Conservation (phyloP, 169 alveolate genomes). For the Babesia gibsoni region DNA sequence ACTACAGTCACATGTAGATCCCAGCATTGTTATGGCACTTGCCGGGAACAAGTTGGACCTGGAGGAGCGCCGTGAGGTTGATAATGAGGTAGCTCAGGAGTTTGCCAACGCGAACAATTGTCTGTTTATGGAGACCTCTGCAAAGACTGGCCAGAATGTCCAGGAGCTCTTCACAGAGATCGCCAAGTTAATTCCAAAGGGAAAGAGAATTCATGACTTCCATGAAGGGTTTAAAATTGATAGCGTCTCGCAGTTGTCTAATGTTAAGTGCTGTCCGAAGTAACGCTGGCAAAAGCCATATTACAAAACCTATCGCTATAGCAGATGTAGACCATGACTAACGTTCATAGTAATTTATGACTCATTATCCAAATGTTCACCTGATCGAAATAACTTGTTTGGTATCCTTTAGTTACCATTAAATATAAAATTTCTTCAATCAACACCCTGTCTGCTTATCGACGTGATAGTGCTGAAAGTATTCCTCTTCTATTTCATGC, state of each 20-base stretch:
- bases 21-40: conserved; percentile 79
- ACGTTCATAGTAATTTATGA: too few species aligned
- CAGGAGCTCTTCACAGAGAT: conserved; percentile 81
- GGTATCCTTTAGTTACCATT: too few species aligned
- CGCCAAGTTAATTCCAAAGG: conserved; percentile 61
- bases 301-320: too few species aligned
- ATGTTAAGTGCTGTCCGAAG: conserved; percentile 19
- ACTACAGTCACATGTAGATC: conserved; percentile 78
- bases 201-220: conserved; percentile 55
- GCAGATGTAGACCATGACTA: too few species aligned
- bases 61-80: conserved; percentile 79
- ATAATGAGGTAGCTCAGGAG: conserved; percentile 77
- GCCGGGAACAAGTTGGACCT: conserved; percentile 88
- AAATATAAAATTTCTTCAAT: too few species aligned
- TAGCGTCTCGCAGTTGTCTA: not conserved
- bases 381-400: too few species aligned
- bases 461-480: conserved; percentile 55
- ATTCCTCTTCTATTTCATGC: conserved; percentile 89
- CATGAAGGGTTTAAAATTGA: conserved; percentile 64
- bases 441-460: too few species aligned
- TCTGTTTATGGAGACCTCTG: conserved; percentile 87
- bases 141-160: conserved; percentile 88
- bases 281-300: not conserved
- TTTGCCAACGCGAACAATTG: conserved; percentile 87
- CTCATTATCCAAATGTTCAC: too few species aligned